These are phyloP conservation scores for Populus davidiana DNA, from an alignment of 345 rosid genomes.

Conservation along the genomic window DNA sequence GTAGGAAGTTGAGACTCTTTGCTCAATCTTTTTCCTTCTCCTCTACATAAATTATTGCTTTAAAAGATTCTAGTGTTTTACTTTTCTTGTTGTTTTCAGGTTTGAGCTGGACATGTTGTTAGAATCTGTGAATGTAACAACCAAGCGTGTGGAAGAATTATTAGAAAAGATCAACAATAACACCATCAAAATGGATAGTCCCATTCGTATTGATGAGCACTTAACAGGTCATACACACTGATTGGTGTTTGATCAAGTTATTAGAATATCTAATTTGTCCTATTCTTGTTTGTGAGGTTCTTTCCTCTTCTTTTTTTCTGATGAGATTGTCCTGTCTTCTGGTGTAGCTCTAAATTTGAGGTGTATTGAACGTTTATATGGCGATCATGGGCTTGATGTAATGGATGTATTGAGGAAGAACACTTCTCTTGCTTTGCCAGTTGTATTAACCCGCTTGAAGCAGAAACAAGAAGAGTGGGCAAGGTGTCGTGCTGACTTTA, in stretches of 20 bases:
- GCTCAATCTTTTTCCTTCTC: background rate
- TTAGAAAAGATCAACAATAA: slow-evolving; percentile 67
- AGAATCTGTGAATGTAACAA: slow-evolving; percentile 83
- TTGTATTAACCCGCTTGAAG: slow-evolving; percentile 87
- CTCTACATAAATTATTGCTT: background rate
- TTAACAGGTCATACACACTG: slow-evolving; percentile 62
- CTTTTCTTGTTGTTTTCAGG: slow-evolving; percentile 45
- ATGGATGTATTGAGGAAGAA: slow-evolving; percentile 85
- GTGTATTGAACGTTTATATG: slow-evolving; percentile 91
- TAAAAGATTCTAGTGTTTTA: slow-evolving; percentile 2
- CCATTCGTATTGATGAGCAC: slow-evolving; percentile 68
- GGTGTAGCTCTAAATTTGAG: slow-evolving; percentile 78
- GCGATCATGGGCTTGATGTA: slow-evolving; percentile 98
- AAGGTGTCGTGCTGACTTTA: slow-evolving; percentile 86
- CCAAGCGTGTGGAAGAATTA: slow-evolving; percentile 80
- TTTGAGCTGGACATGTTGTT: slow-evolving; percentile 95
- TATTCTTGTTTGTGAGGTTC: slow-evolving; percentile 2
- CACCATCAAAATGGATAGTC: slow-evolving; percentile 51
- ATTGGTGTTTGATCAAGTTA: slow-evolving; percentile 7
- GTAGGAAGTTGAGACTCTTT: background rate
- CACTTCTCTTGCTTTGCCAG: slow-evolving; percentile 79
- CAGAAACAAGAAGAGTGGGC: slow-evolving; percentile 98
- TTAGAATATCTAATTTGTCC: slow-evolving; percentile 5
- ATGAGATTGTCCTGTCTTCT: slow-evolving; percentile 14
- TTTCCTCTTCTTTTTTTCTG: slow-evolving; percentile 3